A percentile compares a stretch with the other conserved stretches of the same genome.
Evolutionary conservation across 2,329 filamentous ascomycete species (phyloP).

Genomic region (Parastagonospora avenae): DNA sequence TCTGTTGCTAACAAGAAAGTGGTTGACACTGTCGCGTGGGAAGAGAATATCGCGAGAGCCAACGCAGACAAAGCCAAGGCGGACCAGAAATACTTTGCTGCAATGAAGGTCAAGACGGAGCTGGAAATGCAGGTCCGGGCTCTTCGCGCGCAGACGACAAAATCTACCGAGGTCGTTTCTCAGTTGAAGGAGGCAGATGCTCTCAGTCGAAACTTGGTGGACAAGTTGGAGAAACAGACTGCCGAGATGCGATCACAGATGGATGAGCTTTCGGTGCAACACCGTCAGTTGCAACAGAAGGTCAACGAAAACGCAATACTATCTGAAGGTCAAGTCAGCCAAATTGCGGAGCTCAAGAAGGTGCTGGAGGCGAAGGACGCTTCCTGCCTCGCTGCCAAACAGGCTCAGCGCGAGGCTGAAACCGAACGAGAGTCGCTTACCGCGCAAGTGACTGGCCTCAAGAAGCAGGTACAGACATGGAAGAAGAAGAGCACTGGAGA

Average conservation of each 20-base stretch:
- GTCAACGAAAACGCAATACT: constrained; percentile 71
- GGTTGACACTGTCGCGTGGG: constrained; percentile 72
- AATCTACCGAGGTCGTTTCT: constrained; percentile 90
- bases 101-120: constrained; percentile 91
- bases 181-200: constrained; percentile 90
- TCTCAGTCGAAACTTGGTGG: constrained; percentile 73
- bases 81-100: constrained; percentile 96
- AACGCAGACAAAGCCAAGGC: constrained; percentile 92
- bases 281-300: constrained; percentile 75
- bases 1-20: constrained; percentile 85
- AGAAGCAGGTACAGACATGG: constrained; percentile 84
- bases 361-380: constrained; percentile 78
- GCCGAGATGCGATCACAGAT: constrained; percentile 82
- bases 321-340: constrained; percentile 73
- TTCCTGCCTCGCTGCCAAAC: constrained; percentile 67
- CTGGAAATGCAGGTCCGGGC: constrained; percentile 79
- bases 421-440: constrained; percentile 80
- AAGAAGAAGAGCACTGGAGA: constrained; percentile 82
- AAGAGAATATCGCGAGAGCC: constrained; percentile 76
- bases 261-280: constrained; percentile 70
- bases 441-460: constrained; percentile 74
- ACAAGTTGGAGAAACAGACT: constrained; percentile 89
- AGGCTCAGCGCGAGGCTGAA: constrained; percentile 64
- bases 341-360: constrained; percentile 76
- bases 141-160: constrained; percentile 80